Evolutionary conservation across 208 protist genomes (phyloP), one percentile per base, ranked within the genome.

Genomic region (Tetramitus jugosus): DNA sequence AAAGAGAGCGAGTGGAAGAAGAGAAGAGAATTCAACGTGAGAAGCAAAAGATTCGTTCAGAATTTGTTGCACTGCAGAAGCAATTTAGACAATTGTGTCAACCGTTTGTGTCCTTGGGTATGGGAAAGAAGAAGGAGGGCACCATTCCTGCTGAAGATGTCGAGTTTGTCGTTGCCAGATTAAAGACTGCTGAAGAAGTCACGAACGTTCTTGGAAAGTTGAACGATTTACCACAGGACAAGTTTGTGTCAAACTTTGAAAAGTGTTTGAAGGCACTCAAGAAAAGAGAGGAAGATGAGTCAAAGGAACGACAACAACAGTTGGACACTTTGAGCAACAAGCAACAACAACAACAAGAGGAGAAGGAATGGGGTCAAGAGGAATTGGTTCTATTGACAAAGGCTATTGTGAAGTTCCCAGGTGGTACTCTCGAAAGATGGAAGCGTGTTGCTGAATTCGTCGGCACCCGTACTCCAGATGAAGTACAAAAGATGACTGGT

Each of bases 361-460:
- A 31, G 14, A 76, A 42, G 6, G 83, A 85, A 62, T 97, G 94
- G 94, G 91, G 87, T 10, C 87, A 94, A 17, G 90, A 96, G 1
- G 94, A 97, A 80, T 86, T 96, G 29, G 76, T 82, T 35, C 86
- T 90, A n/a, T 87, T 98, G 40, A 88, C 94, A 68, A 97, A 97
- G 83, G 94, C 91, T 7, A 93, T 89, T 10, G 88, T 88, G 39
- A 95, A 94, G 81, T 98, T 88, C 80, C 95, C 94, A 29, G 89
- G 89, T 14, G 94, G 94, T 45, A 85, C 90, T 2, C 79, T 89
- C 29, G 91, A 97, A 45, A 87, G 95, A 69, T 98, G 94, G 94
- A 81, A 83, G 33, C 91, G 90, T 56, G 93, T 98, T 69, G 82
- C 88, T 31, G 80, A 86, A 29, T 80, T 83, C 52, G 74, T 90